Percentiles rank a stretch among this genome's conserved stretches.
These are phyloP conservation scores for Gentiana macrophylla DNA, from an alignment of 257 asterid genomes.

Conservation along the genomic window DNA sequence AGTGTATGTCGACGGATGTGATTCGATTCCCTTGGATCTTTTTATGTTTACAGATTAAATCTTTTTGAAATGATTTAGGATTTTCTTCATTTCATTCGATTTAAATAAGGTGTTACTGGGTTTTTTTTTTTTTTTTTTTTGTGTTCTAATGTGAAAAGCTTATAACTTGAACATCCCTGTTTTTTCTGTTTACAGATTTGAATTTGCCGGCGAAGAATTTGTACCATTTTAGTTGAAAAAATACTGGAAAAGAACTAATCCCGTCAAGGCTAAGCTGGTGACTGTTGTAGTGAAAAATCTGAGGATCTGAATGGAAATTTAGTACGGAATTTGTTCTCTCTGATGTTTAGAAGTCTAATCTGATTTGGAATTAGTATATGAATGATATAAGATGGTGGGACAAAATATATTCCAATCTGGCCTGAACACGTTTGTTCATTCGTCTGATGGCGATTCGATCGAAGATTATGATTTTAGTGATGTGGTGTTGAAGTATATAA, in stretches of 20 bases:
- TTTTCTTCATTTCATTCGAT: not conserved
- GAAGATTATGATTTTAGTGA: constrained; percentile 70
- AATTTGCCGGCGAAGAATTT: constrained; percentile 3
- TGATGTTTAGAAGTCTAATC: constrained; percentile 15
- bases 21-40: no score
- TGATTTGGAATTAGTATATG: constrained; percentile 18
- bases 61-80: no score
- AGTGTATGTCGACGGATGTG: no score
- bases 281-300: constrained; percentile 5
- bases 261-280: no score
- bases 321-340: constrained; percentile 16
- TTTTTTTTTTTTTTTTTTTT: constrained; percentile 2
- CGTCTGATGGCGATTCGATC: constrained; percentile 18
- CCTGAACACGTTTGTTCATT: constrained; percentile 14
- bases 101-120: constrained; percentile 8
- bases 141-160: constrained; percentile 9
- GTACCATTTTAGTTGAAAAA: not conserved
- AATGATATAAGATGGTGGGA: constrained; percentile 13
- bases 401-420: constrained; percentile 14
- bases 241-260: constrained; percentile 9
- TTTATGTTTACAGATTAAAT: not conserved
- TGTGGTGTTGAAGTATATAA: constrained; percentile 50
- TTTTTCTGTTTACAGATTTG: constrained; percentile 4
- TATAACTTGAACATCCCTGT: constrained; percentile 8
- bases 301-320: constrained; percentile 48